Base-by-base conservation (phyloP, 805 yeast species). In the Yarrowia sp. region DNA sequence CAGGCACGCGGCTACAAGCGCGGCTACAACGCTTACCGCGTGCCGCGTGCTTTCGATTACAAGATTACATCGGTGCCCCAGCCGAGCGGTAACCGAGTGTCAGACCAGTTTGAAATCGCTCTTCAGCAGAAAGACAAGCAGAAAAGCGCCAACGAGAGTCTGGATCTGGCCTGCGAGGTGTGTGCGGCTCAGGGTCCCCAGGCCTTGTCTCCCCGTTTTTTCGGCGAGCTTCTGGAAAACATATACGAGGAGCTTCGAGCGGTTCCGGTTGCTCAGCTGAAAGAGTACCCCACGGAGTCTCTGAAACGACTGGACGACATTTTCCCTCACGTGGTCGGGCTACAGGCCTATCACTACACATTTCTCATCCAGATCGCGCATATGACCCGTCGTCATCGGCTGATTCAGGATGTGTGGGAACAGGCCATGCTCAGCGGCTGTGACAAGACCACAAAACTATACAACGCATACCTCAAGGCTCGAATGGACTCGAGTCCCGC, bases 401-500 rank as follows among this genome's bases (percentile, higher is more conserved):
- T 33, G 50, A 50, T 58, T 3, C 50, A 43, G 40, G 50, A 58
- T 33, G 50, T 13, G 8, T 58, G 64, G 64, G 64, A 58, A 12
- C 46, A 19, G 55, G 43, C 55, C 19, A 33, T 46, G 55, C 43
- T 61, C 20, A 30, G 20, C 68, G 70, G 9, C 68, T 75, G 24
- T 43, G 64, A 60, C 20, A 67, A 71, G 33, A 72, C 73, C 24
- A 69, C 74, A 15, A 70, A 70, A 24, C 73, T 76, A 55, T 77
- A 79, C 79, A 77, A 77, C 70, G 73, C 72, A 39, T 77, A 77
- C 67, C 74, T 77, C 42, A 61, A 55, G 67, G 79, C 77, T 1
- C 77, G 50, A 65, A 36, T 52, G 8, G 52, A 74, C 72, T 40
- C 76, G 74, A 12, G 70, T 71, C 64, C 74, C 76, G 47, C 67